phyloP scores from a whole-genome alignment of 495 filamentous ascomycete genomes.

The Penicillium crystallinum region DNA sequence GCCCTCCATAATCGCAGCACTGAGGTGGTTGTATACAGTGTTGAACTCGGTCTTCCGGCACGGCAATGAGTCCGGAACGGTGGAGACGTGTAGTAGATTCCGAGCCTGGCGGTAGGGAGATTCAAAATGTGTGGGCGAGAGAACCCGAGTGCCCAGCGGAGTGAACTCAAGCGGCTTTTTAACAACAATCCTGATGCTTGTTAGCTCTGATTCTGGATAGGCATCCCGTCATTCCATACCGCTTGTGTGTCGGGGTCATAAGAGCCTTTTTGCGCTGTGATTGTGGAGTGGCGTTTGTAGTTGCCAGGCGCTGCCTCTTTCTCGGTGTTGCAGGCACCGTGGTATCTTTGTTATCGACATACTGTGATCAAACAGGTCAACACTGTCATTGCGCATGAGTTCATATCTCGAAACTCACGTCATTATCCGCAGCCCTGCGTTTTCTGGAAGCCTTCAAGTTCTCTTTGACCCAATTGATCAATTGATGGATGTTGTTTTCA shows the following conservation, averaged over 20 bases:
- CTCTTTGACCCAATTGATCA: slow-evolving; percentile 61
- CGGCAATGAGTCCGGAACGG: slow-evolving; percentile 81
- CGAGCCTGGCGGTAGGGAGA: slow-evolving; percentile 90
- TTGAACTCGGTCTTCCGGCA: slow-evolving; percentile 91
- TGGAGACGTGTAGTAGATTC: slow-evolving; percentile 83
- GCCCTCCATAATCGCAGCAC: slow-evolving; percentile 89
- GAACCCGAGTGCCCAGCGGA: slow-evolving; percentile 78
- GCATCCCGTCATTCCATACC: slow-evolving; percentile 28
- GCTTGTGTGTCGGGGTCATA: slow-evolving; percentile 68
- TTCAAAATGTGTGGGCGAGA: slow-evolving; percentile 71
- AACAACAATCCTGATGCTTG: slow-evolving; percentile 55
- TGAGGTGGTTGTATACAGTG: slow-evolving; percentile 87
- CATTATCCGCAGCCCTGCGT: slow-evolving; percentile 41
- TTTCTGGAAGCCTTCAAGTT: slow-evolving; percentile 55
- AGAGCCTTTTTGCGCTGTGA: slow-evolving; percentile 48
- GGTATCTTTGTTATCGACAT: slow-evolving; percentile 40
- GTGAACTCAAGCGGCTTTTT: slow-evolving; percentile 96
- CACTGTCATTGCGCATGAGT: background rate
- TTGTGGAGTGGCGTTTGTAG: slow-evolving; percentile 54
- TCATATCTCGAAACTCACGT: slow-evolving; percentile 35
- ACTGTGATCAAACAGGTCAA: slow-evolving; percentile 23
- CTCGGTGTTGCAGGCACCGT: slow-evolving; percentile 52
- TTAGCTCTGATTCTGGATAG: background rate
- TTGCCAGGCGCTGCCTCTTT: slow-evolving; percentile 50
- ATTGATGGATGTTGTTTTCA: slow-evolving; percentile 54